Evolutionary conservation across 495 filamentous ascomycete genomes (phyloP).

Genomic region (Cenococcum geophilum): DNA sequence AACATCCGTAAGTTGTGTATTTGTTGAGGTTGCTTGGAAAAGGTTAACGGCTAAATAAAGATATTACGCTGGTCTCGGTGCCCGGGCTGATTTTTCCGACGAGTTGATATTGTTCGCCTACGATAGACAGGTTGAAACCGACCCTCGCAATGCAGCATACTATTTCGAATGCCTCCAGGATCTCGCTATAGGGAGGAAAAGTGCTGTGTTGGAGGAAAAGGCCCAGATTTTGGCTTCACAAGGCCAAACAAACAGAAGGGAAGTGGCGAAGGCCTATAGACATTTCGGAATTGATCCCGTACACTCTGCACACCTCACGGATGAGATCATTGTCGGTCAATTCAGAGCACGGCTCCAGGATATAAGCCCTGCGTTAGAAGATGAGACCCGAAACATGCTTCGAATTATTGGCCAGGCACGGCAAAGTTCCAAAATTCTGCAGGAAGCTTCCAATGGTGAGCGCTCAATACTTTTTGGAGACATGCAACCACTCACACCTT

Average conservation of each 20-base stretch:
- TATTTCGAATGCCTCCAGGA: slow-evolving; percentile 47
- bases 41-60: background rate
- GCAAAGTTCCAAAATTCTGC: slow-evolving; percentile 48
- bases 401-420: slow-evolving; percentile 52
- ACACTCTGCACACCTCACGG: slow-evolving; percentile 40
- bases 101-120: slow-evolving; percentile 48
- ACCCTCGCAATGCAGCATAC: slow-evolving; percentile 39
- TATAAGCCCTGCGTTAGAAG: slow-evolving; percentile 40
- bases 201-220: slow-evolving; percentile 40
- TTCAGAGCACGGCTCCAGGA: slow-evolving; percentile 51
- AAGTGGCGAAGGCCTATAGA: slow-evolving; percentile 46
- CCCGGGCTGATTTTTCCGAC: slow-evolving; percentile 46
- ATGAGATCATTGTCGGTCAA: slow-evolving; percentile 52
- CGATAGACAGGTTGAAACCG: slow-evolving; percentile 38
- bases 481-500: background rate
- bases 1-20: slow-evolving; percentile 27
- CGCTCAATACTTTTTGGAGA: background rate
- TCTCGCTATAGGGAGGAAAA: slow-evolving; percentile 39
- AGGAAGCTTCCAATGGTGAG: slow-evolving; percentile 51
- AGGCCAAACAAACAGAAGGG: slow-evolving; percentile 39
- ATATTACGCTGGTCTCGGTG: slow-evolving; percentile 45
- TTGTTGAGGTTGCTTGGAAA: background rate
- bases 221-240: slow-evolving; percentile 41
- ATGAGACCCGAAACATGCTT: slow-evolving; percentile 48
- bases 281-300: slow-evolving; percentile 46